A percentile compares a stretch with the other conserved stretches of the same genome.
Evolutionary conservation across 768 basidiomycete species (phyloP).

Genomic region (Trametes maxima): DNA sequence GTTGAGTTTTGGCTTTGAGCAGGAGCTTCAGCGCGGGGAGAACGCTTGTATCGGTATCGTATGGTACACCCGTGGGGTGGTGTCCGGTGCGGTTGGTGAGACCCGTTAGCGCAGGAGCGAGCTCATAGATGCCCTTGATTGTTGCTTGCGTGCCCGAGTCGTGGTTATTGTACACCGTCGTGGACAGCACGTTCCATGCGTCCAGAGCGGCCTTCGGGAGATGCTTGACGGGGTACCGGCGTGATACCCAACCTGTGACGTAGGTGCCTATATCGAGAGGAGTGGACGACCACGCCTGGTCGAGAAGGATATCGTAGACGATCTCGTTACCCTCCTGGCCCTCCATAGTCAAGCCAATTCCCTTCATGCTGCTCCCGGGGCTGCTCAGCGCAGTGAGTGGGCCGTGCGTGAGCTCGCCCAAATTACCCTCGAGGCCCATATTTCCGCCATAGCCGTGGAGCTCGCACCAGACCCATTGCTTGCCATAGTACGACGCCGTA

Average conservation of each 20-base stretch:
- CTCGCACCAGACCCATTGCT: conserved; percentile 46
- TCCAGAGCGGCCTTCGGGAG: conserved; percentile 31
- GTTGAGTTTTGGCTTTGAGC: conserved; percentile 23
- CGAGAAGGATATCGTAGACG: conserved; percentile 43
- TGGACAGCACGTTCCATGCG: conserved; percentile 42
- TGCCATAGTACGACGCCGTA: conserved; percentile 42
- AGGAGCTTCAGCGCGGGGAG: conserved; percentile 29
- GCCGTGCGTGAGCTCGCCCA: conserved; percentile 37
- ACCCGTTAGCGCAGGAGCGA: conserved; percentile 38
- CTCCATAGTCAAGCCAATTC: conserved; percentile 43
- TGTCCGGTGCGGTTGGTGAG: conserved; percentile 36
- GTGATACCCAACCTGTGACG: conserved; percentile 37
- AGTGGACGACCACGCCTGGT: conserved; percentile 43
- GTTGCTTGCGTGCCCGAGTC: conserved; percentile 37
- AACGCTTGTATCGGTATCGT: conserved; percentile 39
- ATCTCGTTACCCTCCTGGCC: conserved; percentile 48
- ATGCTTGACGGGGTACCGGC: conserved; percentile 36
- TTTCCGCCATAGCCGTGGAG: conserved; percentile 44
- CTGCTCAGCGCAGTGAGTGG: conserved; percentile 37
- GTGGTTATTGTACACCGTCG: conserved; percentile 43
- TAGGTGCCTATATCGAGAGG: conserved; percentile 37
- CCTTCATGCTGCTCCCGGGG: conserved; percentile 39
- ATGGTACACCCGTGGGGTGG: conserved; percentile 39
- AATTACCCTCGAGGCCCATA: conserved; percentile 41
- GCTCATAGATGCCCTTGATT: conserved; percentile 42